These are phyloP conservation scores for Populus nigra DNA, from an alignment of 345 rosid species.

Conservation along the genomic window DNA sequence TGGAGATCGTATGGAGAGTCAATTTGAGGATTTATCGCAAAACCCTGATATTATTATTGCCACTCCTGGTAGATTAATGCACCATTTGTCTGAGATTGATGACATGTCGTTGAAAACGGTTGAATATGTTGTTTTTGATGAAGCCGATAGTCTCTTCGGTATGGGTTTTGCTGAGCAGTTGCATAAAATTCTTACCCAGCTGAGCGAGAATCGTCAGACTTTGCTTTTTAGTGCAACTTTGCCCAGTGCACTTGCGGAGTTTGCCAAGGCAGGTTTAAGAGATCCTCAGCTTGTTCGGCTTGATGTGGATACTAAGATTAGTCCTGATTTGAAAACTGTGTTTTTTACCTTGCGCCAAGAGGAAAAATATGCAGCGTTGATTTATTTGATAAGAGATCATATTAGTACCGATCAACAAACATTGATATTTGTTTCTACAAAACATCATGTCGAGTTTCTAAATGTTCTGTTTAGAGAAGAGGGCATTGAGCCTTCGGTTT, in stretches of 20 bases:
- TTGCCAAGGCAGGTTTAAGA: constrained; percentile 86
- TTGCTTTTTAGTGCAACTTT: constrained; percentile 93
- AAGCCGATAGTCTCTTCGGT: constrained; percentile 87
- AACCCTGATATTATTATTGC: constrained; percentile 93
- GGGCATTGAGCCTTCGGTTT: constrained; percentile 80
- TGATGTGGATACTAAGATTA: constrained; percentile 88
- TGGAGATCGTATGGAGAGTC: constrained; percentile 90
- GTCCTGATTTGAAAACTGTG: constrained; percentile 69
- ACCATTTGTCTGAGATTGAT: constrained; percentile 85
- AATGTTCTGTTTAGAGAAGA: constrained; percentile 72
- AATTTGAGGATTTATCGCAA: constrained; percentile 88
- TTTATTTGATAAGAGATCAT: constrained; percentile 80
- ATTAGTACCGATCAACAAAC: constrained; percentile 75
- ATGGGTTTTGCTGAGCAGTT: constrained; percentile 94
- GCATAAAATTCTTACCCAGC: constrained; percentile 69
- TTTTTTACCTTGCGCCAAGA: constrained; percentile 83
- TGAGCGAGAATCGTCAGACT: constrained; percentile 90
- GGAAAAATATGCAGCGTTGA: constrained; percentile 80
- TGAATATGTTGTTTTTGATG: constrained; percentile 96
- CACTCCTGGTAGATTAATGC: constrained; percentile 95
- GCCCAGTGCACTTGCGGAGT: constrained; percentile 97
- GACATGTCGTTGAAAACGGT: constrained; percentile 79
- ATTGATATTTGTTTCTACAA: constrained; percentile 87
- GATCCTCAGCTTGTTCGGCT: constrained; percentile 94
- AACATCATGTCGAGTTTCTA: constrained; percentile 95